Conservation (phyloP, 1,284 basidiomycete species). For the Bjerkandera adusta region DNA sequence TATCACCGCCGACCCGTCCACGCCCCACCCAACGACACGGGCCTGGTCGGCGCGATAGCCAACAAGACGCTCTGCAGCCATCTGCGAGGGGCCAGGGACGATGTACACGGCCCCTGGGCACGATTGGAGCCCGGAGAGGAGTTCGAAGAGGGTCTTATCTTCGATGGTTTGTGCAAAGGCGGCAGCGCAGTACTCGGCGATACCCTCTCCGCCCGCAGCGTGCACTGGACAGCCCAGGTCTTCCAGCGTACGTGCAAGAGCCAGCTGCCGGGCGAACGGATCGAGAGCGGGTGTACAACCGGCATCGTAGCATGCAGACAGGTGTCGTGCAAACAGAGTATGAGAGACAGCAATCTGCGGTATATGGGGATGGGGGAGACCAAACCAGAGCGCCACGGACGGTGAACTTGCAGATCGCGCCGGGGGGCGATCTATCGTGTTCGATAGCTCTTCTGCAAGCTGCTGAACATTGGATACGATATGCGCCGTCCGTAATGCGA, state of each 20-base stretch:
- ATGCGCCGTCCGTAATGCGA: slow-evolving; percentile 7
- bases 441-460: not conserved
- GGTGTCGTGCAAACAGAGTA: not conserved
- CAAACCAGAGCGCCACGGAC: not conserved
- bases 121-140: not conserved
- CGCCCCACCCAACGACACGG: not conserved
- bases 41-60: not conserved
- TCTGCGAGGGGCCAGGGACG: not conserved
- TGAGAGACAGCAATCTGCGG: not conserved
- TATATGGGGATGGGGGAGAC: not conserved
- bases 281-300: not conserved
- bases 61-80: not conserved
- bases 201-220: slow-evolving; percentile 13
- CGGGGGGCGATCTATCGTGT: not conserved
- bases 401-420: not conserved
- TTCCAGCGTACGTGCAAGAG: slow-evolving; percentile 6
- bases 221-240: slow-evolving; percentile 3
- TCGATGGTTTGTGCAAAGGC: slow-evolving; percentile 10
- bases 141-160: slow-evolving; percentile 6
- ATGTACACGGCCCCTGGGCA: not conserved
- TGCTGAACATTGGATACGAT: not conserved
- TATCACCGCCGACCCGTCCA: not conserved
- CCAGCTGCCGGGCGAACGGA: slow-evolving; percentile 1
- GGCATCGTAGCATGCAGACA: not conserved
- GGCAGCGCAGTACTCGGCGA: slow-evolving; percentile 10